Evolutionary conservation across 139 green algal species (phyloP), one percentile per base, ranked within the genome.

Genomic region (Volvox reticuliferus): DNA sequence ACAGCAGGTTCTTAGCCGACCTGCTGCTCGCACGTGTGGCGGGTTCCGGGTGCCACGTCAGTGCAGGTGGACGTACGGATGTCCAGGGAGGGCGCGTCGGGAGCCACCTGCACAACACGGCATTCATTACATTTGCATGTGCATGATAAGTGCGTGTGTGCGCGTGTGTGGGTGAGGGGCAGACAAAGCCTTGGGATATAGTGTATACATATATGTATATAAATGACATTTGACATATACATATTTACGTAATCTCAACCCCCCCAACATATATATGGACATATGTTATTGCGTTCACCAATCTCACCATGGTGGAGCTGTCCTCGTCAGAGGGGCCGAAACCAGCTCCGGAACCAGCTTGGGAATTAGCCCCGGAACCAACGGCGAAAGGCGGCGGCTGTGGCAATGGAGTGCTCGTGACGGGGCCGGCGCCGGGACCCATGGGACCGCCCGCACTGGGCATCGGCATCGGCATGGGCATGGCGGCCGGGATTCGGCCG

Each of bases 21-120:
- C 82, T 88, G 85, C 69, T 89, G 37, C 36, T 89, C 85, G 69
- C 85, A 89, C 37, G 85, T 89, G 85, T 89, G 85, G 69, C 85
- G 71, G 37, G 85, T 89, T 20, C 85, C 85, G 3, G 85, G 85
- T 0, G 85, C 69, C 69, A 89, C 85, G 37, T 89, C 85, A 12
- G 85, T 89, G 69, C 85, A 89, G 65, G 44, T 79, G 35, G 69
- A 32, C 37, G 61, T 35, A 19, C 68, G 85, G 17, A 82, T 50
- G 67, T 89, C 85, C 37, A 89, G 37, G 35, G 85, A 82, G 44
- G 85, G 85, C 16, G 85, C 85, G 28, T 82, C 69, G 28, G 85
- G 69, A 30, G 69, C 85, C 21, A 89, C 85, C 85, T 89, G 85
- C 1, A 79, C 71, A 2, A 20, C 26, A 79, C 3, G 71, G 67